Evolutionary conservation across 2,329 filamentous ascomycete species (phyloP), one percentile per base, ranked within the genome.

Genomic region (Hymenoscyphus linearis): DNA sequence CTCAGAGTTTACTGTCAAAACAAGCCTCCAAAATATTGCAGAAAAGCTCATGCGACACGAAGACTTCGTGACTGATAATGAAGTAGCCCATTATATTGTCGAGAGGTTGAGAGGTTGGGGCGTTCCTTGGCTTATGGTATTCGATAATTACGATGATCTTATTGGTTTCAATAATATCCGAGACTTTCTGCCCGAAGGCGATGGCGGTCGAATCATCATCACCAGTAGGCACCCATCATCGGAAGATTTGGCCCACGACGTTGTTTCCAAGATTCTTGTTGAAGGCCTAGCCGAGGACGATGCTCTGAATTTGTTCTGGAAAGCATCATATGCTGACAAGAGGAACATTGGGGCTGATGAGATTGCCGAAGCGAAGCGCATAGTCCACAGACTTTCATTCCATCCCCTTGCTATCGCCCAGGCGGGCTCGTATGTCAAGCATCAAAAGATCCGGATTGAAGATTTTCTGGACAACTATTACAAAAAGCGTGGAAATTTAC

Each of bases 351-450:
- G 50, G 2, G 6, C 16, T 35, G 34, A 52, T 7, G 58, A 52
- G 13, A 12, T 55, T 3, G 37, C 62, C 18, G 61, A 59, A 63
- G 25, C 56, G 4, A 64, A 31, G 27, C 10, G 50, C 4, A 27
- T 52, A 52, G 60, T 68, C 4, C 16, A 60, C 18, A 34, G 59
- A n/a, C 61, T 72, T 25, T 69, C 62, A 0, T 65, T 44, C 25
- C 68, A 70, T 47, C 50, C 71, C 3, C 63, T 72, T 12, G 71
- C 70, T 13, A 68, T 73, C 12, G 64, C 67, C 27, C 71, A 72
- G 54, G 70, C 69, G 18, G 68, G 65, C 10, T 68, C 70, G 40
- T 73, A 69, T 58, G 67, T 72, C n/a, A 31, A 52, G 9, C 47
- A 40, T 2, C 62, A 59, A 4, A 65, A 66, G 22, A 60, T 71